These are phyloP conservation scores for Hypoxylon sp. DNA, from an alignment of 2,329 filamentous ascomycete species.

Conservation along the genomic window DNA sequence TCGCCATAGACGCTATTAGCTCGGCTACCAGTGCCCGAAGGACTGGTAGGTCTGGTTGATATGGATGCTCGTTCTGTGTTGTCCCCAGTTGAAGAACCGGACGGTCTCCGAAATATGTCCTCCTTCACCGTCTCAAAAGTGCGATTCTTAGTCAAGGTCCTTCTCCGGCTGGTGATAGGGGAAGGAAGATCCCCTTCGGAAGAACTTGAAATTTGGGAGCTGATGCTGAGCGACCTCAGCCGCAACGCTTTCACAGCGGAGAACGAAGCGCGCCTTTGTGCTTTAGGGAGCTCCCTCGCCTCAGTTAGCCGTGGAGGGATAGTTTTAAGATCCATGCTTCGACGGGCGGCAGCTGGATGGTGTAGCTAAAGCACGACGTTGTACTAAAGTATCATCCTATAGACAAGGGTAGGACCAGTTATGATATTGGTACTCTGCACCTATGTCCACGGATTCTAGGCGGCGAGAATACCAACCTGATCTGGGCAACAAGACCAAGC, in stretches of 20 bases:
- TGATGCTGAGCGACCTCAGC: constrained; percentile 50
- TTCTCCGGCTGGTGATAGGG: constrained; percentile 38
- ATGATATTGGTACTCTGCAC: background rate
- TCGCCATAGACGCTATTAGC: constrained; percentile 49
- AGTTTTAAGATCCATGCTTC: constrained; percentile 46
- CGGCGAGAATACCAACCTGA: constrained; percentile 3
- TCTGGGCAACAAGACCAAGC: constrained; percentile 5
- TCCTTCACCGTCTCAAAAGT: constrained; percentile 42
- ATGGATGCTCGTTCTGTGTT: constrained; percentile 45
- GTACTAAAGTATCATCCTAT: constrained; percentile 11
- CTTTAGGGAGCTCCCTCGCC: constrained; percentile 39
- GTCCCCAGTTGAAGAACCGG: constrained; percentile 49
- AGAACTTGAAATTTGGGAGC: constrained; percentile 48
- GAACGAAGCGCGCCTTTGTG: constrained; percentile 48
- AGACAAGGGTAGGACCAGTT: constrained; percentile 8
- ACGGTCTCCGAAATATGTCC: constrained; percentile 47
- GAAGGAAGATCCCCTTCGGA: constrained; percentile 45
- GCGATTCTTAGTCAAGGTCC: constrained; percentile 44
- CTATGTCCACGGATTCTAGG: constrained; percentile 12
- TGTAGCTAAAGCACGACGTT: constrained; percentile 16
- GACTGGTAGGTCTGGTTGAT: constrained; percentile 50
- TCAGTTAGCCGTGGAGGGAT: constrained; percentile 41
- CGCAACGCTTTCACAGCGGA: constrained; percentile 50
- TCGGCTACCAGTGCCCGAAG: constrained; percentile 46
- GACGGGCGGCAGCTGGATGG: constrained; percentile 16